Base-by-base conservation (phyloP, 1,284 basidiomycete genomes). In the Irpex lacteus region DNA sequence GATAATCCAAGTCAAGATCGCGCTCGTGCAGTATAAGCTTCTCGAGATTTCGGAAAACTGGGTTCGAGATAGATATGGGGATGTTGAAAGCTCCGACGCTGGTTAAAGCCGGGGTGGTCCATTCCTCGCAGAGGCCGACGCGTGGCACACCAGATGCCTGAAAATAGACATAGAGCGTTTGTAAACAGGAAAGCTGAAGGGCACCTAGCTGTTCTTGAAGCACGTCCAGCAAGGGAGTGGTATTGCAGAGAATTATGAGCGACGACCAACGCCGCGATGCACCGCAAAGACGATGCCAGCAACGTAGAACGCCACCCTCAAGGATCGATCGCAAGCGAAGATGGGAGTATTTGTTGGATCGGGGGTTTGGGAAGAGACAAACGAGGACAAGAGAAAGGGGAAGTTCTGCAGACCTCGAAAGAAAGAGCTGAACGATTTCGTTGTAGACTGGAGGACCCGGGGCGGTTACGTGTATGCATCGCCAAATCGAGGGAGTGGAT, bases 381-480 rank as follows among this genome's bases (percentile, higher is more conserved):
- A 44, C 50, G 13, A 52, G n/a, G 50, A 47, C 13, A 26, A 62
- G n/a, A 32, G 61, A 49, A 18, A 62, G 44, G 5, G 55, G 54
- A 3, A 34, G 18, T 4, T 55, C 52, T 15, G 21, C 55, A 9
- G 61, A 62, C 18, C 61, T 55, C 9, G 55, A 7, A 49, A 62
- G 11, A 32, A 21, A 62, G 5, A 58, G 18, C 11, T 49, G 18
- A 13, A 62, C 19, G 19, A 34, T 34, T 13, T 55, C 38, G 19
- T 50, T 50, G 32, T 34, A 56, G 40, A 21, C 9, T 36, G 18
- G n/a, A n/a, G 61, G 49, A 40, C 52, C 40, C 9, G 56, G 55
- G 18, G 26, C 32, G 5, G 40, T 55, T 11, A 60, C 49, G 34
- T 60, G 60, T 4, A 60, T 60, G 50, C 60, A 60, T 13, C 32